Evolutionary conservation across 2,329 filamentous ascomycete species (phyloP), one percentile per base, ranked within the genome.

Genomic region (Ilyonectria robusta): DNA sequence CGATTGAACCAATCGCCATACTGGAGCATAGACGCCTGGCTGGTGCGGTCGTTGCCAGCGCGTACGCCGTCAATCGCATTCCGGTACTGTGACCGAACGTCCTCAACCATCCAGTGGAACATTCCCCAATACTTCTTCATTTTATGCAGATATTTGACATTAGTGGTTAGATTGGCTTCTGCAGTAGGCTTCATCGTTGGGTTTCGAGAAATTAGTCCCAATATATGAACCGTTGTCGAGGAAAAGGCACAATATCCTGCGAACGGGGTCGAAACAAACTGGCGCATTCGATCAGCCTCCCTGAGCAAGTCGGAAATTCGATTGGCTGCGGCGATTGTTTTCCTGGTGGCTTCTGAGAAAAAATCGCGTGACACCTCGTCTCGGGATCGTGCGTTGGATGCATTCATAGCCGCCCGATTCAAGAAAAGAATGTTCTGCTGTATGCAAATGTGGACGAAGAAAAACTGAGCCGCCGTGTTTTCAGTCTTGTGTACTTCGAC

Each of bases 41-140:
- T 80, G 15, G 85, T 82, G 48, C 83, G 82, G 60, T 86, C 82
- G 63, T 79, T 79, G 10, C 93, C 93, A 72, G 90, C 88, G 59
- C 91, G 86, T 33, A 91, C 90, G n/a, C 92, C 92, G 78, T 98
- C 94, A 17, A 94, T 91, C 73, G 94, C 95, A 54, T 91, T 89
- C 58, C 93, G 90, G 78, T 97, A 99, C 68, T 97, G 90, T 61
- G 95, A 93, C 66, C 96, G 94, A 40, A 98, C 87, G 75, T 95
- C 96, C 78, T 98, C 95, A 1, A 94, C 92, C 88, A 98, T 95
- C 83, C 94, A 98, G 78, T 97, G 94, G 78, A 98, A 98, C 92
- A 98, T 97, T 67, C 95, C 96, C 96, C 96, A 99, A 76, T 96
- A 95, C 67, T 93, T 93, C 84, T 97, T 98, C 93, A 98, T 97